Conservation (phyloP, 352 stramenopile genomes). For the Globisporangium canariense region DNA sequence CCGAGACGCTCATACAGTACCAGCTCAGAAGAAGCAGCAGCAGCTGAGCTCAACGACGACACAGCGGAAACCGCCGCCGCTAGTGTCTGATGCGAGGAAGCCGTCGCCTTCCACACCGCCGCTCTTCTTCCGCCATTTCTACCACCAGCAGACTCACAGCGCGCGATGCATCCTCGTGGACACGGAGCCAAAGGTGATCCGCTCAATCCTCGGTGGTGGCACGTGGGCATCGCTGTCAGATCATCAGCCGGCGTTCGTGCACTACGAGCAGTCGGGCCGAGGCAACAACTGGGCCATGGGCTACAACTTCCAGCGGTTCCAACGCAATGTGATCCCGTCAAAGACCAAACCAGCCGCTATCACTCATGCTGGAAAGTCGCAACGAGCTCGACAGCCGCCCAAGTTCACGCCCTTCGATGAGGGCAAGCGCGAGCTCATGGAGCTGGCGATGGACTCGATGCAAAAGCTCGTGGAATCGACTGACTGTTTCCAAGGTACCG, state of each 20-base stretch:
- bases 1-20: not conserved
- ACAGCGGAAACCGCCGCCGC: not conserved
- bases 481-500: conserved; percentile 66
- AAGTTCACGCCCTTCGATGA: conserved; percentile 15
- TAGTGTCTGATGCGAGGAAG: not conserved
- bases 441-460: conserved; percentile 73
- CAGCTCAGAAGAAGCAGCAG: not conserved
- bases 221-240: not conserved
- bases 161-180: conserved; percentile 78
- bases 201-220: conserved; percentile 21
- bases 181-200: conserved; percentile 73
- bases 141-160: conserved; percentile 33
- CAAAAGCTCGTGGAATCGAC: conserved; percentile 63
- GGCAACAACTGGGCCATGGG: conserved; percentile 91
- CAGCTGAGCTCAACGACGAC: conserved; percentile 1
- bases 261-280: conserved; percentile 66
- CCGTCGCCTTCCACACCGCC: not conserved
- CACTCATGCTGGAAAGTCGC: not conserved
- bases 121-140: conserved; percentile 40
- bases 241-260: conserved; percentile 44
- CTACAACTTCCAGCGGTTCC: conserved; percentile 55
- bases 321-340: conserved; percentile 30
- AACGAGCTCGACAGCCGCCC: not conserved
- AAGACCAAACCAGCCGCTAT: conserved; percentile 5
- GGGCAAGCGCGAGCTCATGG: conserved; percentile 47